Evolutionary conservation across 2,329 filamentous ascomycete species (phyloP).

Genomic region (Ceratocystis harringtonii): DNA sequence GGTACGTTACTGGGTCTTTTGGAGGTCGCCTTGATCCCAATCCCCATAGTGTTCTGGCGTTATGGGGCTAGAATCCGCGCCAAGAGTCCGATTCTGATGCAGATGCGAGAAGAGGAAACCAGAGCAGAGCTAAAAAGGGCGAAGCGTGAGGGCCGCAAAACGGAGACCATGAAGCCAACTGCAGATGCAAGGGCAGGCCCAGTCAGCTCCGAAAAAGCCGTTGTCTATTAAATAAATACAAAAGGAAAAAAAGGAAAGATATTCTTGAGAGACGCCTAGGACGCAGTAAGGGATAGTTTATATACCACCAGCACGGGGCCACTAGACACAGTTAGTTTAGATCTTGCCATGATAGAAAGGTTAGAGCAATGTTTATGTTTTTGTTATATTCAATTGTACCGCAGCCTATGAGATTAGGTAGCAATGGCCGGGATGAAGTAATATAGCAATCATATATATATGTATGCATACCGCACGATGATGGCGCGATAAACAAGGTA

Average conservation of each 20-base stretch:
- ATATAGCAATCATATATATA: background rate
- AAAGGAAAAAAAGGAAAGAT: background rate
- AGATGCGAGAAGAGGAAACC: slow-evolving; percentile 32
- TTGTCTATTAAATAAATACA: background rate
- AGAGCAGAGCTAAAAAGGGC: slow-evolving; percentile 17
- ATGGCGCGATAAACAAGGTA: background rate
- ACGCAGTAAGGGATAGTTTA: background rate
- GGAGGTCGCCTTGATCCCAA: slow-evolving; percentile 60
- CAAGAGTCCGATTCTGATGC: slow-evolving; percentile 34
- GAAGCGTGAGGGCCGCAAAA: slow-evolving; percentile 5
- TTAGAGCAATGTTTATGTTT: background rate
- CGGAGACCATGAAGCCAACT: background rate
- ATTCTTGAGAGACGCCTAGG: background rate
- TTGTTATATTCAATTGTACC: background rate
- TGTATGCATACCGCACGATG: background rate
- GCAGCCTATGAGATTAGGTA: background rate
- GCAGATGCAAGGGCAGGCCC: background rate
- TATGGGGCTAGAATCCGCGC: slow-evolving; percentile 40
- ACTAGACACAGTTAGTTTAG: background rate
- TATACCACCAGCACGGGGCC: background rate
- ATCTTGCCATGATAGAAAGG: background rate
- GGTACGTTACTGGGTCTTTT: slow-evolving; percentile 61
- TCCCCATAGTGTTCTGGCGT: slow-evolving; percentile 63
- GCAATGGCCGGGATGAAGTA: background rate
- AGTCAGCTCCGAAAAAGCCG: background rate